Evolutionary conservation across 2,329 filamentous ascomycete genomes (phyloP).

Genomic region (Trichophyton schoenleinii): DNA sequence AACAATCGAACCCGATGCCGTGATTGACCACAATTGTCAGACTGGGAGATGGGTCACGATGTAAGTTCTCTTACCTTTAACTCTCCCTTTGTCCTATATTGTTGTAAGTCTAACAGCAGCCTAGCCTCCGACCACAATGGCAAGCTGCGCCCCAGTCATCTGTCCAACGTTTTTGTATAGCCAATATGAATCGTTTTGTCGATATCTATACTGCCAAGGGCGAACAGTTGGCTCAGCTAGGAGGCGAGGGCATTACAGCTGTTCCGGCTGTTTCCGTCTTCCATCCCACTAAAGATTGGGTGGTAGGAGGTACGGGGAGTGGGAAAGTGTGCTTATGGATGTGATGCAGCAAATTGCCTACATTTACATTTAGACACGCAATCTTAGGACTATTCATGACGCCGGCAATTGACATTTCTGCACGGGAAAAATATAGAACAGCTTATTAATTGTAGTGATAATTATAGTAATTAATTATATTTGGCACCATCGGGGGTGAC

Average conservation of each 20-base stretch:
- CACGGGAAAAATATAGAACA: too few species aligned
- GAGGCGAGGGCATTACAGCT: constrained; percentile 79
- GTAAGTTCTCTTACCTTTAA: constrained; percentile 28
- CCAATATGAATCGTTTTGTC: constrained; percentile 96
- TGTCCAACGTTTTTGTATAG: constrained; percentile 79
- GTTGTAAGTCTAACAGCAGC: constrained; percentile 7
- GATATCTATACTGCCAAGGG: constrained; percentile 76
- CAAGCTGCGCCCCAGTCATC: constrained; percentile 65
- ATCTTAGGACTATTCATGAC: too few species aligned
- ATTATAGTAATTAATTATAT: too few species aligned
- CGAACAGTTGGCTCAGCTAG: constrained; percentile 77
- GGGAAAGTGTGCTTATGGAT: constrained; percentile 90
- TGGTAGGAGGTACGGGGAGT: constrained; percentile 79
- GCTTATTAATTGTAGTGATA: too few species aligned
- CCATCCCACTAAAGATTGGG: constrained; percentile 78
- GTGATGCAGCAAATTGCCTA: constrained; percentile 30
- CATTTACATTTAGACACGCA: too few species aligned
- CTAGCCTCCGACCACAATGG: constrained; percentile 71
- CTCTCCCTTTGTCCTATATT: background rate
- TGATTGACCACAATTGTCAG: constrained; percentile 83
- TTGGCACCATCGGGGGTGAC: too few species aligned
- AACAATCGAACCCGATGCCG: constrained; percentile 54
- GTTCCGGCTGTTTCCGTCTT: constrained; percentile 89
- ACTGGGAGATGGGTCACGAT: constrained; percentile 90
- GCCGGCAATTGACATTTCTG: too few species aligned